phyloP scores from a whole-genome alignment of 768 basidiomycete genomes.

The Hysterangium stoloniferum region DNA sequence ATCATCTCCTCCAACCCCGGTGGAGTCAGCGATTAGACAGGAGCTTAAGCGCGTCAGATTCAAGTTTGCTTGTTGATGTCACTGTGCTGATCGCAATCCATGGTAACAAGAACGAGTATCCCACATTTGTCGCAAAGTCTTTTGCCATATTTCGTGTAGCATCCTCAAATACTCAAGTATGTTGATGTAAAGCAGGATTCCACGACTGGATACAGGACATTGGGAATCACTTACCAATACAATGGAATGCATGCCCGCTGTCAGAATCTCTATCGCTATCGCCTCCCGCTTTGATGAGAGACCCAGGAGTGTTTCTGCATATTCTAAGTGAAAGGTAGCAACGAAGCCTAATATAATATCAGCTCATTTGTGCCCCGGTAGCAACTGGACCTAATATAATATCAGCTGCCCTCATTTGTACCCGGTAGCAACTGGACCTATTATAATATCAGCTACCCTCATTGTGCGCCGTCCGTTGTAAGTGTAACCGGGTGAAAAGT shows the following conservation, averaged over 20 bases:
- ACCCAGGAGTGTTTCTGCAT: no score
- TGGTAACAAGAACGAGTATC: background rate
- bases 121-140: background rate
- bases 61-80: background rate
- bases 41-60: background rate
- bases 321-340: no score
- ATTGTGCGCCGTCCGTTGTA: no score
- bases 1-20: constrained; percentile 1
- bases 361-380: no score
- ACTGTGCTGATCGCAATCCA: constrained; percentile 6
- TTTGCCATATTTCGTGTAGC: constrained; percentile 2
- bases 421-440: no score
- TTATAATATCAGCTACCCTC: no score
- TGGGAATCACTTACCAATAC: constrained; percentile 1
- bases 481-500: no score
- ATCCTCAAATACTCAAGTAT: constrained; percentile 8
- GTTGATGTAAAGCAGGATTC: no score
- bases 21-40: background rate
- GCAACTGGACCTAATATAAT: no score
- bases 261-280: constrained; percentile 6
- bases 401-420: no score
- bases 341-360: no score
- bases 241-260: constrained; percentile 3
- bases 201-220: no score
- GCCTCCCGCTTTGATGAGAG: background rate